Conservation (phyloP, 2,329 filamentous ascomycete species). For the Verticillium albo-atrum region DNA sequence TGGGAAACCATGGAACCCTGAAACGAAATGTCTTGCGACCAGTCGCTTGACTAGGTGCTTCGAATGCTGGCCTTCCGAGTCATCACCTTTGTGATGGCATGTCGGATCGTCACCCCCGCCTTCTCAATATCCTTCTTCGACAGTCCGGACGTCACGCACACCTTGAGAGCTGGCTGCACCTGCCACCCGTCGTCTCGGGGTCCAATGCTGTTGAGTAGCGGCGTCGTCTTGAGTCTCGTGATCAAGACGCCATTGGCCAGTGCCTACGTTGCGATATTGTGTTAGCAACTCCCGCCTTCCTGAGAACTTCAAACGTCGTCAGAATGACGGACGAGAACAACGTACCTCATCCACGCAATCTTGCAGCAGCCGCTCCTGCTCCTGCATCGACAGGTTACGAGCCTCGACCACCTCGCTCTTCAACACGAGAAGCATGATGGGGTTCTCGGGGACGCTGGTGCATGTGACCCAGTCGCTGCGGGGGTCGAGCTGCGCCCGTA, state of each 20-base stretch:
- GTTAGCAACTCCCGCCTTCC: not conserved
- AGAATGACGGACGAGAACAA: no score
- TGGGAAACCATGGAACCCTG: not conserved
- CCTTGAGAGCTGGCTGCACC: conserved; percentile 78
- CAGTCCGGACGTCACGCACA: conserved; percentile 83
- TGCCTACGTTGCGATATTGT: conserved; percentile 43
- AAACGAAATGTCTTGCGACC: not conserved
- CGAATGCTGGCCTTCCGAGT: conserved; percentile 51
- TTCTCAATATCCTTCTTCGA: conserved; percentile 96
- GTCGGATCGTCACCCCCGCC: conserved; percentile 79
- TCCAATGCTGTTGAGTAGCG: conserved; percentile 57
- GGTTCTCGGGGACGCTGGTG: conserved; percentile 79
- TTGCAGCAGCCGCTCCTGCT: conserved; percentile 80
- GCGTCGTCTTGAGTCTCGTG: conserved; percentile 76
- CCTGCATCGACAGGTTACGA: conserved; percentile 62
- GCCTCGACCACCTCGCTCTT: conserved; percentile 77
- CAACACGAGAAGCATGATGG: conserved; percentile 75
- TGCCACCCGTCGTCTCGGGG: conserved; percentile 67
- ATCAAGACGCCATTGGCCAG: conserved; percentile 87
- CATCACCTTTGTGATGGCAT: conserved; percentile 93
- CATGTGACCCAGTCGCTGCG: conserved; percentile 89
- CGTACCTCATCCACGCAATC: conserved; percentile 96
- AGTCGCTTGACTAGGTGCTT: conserved; percentile 11
- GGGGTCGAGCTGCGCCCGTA: conserved; percentile 85
- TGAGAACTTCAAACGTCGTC: not conserved